A percentile compares a stretch with the other conserved stretches of the same genome.
phyloP scores from a whole-genome alignment of 2,329 filamentous ascomycete genomes.

The Incumbomyces delicatus region DNA sequence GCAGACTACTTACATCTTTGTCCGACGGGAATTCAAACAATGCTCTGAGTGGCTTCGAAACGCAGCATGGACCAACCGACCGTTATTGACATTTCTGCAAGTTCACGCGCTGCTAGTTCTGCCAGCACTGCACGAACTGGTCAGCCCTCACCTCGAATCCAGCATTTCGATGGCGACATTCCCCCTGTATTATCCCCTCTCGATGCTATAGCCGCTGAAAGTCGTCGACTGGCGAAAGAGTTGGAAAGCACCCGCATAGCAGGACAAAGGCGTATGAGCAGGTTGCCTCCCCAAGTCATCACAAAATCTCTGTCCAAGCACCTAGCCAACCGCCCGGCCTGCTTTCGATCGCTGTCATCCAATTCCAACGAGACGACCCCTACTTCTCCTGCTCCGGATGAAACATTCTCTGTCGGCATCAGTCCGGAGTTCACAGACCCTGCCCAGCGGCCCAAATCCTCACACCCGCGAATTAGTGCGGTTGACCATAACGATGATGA shows the following conservation, averaged over 20 bases:
- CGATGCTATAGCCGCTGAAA: constrained; percentile 90
- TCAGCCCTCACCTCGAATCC: constrained; percentile 60
- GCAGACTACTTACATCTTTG: not conserved
- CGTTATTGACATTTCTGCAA: constrained; percentile 47
- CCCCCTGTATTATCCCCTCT: constrained; percentile 88
- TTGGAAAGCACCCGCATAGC: constrained; percentile 65
- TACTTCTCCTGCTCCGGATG: constrained; percentile 32
- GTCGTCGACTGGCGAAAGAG: constrained; percentile 74
- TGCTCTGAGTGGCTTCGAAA: not conserved
- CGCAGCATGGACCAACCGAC: constrained; percentile 16
- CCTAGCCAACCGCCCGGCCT: constrained; percentile 53
- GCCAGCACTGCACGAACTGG: constrained; percentile 40
- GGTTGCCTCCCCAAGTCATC: constrained; percentile 71
- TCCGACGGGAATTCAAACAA: constrained; percentile 2
- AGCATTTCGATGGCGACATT: constrained; percentile 65
- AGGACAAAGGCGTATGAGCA: constrained; percentile 69
- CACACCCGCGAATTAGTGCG: constrained; percentile 65
- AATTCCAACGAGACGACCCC: constrained; percentile 37
- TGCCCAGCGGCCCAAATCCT: constrained; percentile 54
- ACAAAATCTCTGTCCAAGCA: constrained; percentile 71
- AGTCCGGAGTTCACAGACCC: constrained; percentile 35
- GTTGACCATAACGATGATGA: constrained; percentile 36
- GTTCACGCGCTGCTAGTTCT: constrained; percentile 11
- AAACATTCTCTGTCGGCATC: constrained; percentile 22
- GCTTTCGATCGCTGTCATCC: constrained; percentile 65